Conservation (phyloP, 441 rosid genomes). For the Euphorbia celastroides region DNA sequence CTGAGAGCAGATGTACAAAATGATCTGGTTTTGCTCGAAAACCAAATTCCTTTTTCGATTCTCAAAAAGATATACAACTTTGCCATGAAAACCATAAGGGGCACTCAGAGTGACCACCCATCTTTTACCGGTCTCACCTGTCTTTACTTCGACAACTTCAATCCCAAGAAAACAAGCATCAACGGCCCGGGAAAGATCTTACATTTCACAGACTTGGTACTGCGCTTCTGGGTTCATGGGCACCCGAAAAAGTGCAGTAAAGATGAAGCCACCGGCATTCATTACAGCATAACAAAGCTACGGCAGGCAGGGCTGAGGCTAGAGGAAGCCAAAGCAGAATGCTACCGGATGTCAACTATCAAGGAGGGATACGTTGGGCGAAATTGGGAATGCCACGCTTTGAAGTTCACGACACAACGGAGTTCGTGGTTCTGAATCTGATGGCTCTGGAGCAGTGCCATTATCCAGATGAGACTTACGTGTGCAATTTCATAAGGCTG, state of each 20-base stretch:
- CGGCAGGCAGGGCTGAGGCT: conserved; percentile 25
- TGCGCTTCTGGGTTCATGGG: not conserved
- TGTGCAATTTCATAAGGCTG: conserved; percentile 23
- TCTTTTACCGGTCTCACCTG: conserved; percentile 16
- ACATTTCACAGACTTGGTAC: conserved; percentile 24
- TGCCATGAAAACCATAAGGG: not conserved
- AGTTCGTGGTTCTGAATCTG: conserved; percentile 23
- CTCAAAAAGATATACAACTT: conserved; percentile 12
- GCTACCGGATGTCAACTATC: conserved; percentile 11
- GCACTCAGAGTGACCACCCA: not conserved
- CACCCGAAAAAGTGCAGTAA: not conserved
- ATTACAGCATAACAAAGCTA: conserved; percentile 18
- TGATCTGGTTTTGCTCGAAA: conserved; percentile 31
- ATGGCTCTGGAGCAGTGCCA: conserved; percentile 33
- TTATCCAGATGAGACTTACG: conserved; percentile 19
- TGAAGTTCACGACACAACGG: conserved; percentile 17
- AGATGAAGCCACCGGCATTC: not conserved
- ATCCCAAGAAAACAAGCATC: not conserved
- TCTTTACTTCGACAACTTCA: conserved; percentile 12
- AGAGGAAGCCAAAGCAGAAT: not conserved
- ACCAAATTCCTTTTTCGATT: conserved; percentile 21
- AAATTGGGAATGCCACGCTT: conserved; percentile 21
- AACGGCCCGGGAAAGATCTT: not conserved
- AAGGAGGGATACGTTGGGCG: not conserved
- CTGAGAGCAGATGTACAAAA: conserved; percentile 13